Evolutionary conservation across 768 basidiomycete genomes (phyloP).

Genomic region (Pilatotrama ljubarskyi): DNA sequence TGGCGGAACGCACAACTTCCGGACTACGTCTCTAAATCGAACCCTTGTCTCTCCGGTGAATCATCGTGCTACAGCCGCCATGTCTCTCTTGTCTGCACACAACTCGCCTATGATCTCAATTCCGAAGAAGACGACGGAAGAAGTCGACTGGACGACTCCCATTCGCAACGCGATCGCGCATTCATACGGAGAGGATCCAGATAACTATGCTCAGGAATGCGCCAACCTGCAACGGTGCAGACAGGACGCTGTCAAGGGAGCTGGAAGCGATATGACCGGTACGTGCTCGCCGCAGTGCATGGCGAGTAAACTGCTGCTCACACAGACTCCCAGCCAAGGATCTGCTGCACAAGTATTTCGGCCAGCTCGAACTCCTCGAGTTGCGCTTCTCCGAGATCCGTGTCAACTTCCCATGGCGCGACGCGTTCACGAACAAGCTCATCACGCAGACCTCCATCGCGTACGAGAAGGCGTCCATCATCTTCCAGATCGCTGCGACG

Average conservation of each 20-base stretch:
- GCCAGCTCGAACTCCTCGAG: conserved; percentile 95
- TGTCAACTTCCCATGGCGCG: conserved; percentile 95
- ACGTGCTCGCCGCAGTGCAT: conserved; percentile 24
- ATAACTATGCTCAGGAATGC: conserved; percentile 84
- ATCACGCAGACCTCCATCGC: conserved; percentile 96
- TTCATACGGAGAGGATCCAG: conserved; percentile 92
- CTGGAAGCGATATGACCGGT: conserved; percentile 96
- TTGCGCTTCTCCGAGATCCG: conserved; percentile 95
- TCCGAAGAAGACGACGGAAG: conserved; percentile 92
- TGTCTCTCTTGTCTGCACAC: conserved; percentile 54
- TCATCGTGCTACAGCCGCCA: not conserved
- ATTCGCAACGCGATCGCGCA: conserved; percentile 85
- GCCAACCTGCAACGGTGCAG: conserved; percentile 84
- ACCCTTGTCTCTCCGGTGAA: not conserved
- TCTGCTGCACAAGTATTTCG: conserved; percentile 98
- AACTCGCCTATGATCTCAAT: conserved; percentile 91
- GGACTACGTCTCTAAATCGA: not conserved
- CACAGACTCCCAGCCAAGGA: conserved; percentile 64
- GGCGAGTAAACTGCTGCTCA: not conserved
- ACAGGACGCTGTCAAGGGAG: conserved; percentile 94
- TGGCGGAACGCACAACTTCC: not conserved
- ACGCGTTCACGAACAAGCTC: conserved; percentile 93
- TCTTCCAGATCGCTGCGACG: conserved; percentile 94
- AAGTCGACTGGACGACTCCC: conserved; percentile 94
- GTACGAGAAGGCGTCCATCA: conserved; percentile 95